These are phyloP conservation scores for Cyberlindnera mrakii DNA, from an alignment of 805 yeast species.

Conservation along the genomic window DNA sequence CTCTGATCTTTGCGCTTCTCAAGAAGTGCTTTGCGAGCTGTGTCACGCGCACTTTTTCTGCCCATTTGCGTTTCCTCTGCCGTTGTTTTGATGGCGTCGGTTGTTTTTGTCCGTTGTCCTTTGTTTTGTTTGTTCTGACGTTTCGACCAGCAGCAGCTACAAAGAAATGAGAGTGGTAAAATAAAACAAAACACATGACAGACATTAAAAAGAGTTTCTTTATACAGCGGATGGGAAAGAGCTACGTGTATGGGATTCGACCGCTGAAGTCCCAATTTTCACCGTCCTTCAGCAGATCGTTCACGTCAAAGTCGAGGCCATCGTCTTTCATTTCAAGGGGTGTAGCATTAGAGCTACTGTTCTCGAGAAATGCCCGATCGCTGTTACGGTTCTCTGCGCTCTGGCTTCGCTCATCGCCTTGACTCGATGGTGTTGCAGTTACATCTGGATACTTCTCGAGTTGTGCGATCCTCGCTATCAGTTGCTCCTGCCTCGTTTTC, in stretches of 20 bases:
- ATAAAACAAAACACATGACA: too few species aligned
- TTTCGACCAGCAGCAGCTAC: too few species aligned
- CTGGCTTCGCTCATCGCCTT: background rate
- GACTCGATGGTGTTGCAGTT: constrained; percentile 3
- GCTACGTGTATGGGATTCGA: background rate
- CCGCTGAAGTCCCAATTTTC: constrained; percentile 4
- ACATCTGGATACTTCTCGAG: constrained; percentile 23
- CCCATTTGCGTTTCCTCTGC: background rate
- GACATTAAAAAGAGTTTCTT: too few species aligned
- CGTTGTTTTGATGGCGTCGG: background rate
- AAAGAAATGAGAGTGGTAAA: too few species aligned
- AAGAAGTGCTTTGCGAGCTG: constrained; percentile 2
- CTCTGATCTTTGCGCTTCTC: constrained; percentile 5
- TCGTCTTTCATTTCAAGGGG: constrained; percentile 20
- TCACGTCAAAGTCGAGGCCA: constrained; percentile 18
- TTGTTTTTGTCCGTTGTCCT: background rate
- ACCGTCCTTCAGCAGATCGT: constrained; percentile 20
- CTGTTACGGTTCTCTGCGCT: constrained; percentile 2
- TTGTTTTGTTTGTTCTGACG: background rate
- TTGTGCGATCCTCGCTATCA: constrained; percentile 34
- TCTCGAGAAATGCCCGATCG: background rate
- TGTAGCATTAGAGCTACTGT: background rate
- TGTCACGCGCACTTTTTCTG: background rate
- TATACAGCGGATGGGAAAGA: too few species aligned
- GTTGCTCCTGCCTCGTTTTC: constrained; percentile 36